A percentile compares a stretch with the other conserved stretches of the same genome.
These are phyloP conservation scores for Fusarium chlamydosporum DNA, from an alignment of 2,329 filamentous ascomycete species.

Conservation along the genomic window DNA sequence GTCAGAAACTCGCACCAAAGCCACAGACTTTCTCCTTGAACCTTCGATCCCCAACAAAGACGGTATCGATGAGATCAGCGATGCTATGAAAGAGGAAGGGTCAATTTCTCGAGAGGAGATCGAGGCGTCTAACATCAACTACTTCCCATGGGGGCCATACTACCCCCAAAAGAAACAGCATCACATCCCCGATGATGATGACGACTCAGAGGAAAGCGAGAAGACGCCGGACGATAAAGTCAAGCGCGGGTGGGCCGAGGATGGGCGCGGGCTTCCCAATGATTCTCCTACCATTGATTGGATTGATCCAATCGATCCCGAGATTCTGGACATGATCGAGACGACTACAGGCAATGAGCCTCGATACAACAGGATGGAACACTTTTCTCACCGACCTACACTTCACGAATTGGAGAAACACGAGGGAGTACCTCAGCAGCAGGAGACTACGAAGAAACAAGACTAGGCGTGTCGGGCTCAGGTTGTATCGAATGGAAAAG, in stretches of 20 bases:
- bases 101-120: not conserved
- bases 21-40: not conserved
- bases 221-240: not conserved
- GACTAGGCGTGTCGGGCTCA: not conserved
- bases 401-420: not conserved
- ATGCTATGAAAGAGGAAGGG: not conserved
- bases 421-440: not conserved
- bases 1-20: not conserved
- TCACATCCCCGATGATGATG: not conserved
- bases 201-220: not conserved
- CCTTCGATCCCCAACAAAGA: not conserved
- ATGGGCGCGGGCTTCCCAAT: no score
- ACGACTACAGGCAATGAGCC: not conserved
- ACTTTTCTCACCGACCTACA: not conserved
- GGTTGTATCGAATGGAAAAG: not conserved
- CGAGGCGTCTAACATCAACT: not conserved
- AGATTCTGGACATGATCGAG: not conserved
- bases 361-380: conserved; percentile 1
- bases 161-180: not conserved
- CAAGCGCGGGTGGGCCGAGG: not conserved
- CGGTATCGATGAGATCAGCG: not conserved
- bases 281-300: no score
- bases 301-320: not conserved
- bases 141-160: not conserved
- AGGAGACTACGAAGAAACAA: not conserved